A percentile compares a stretch with the other conserved stretches of the same genome.
Evolutionary conservation across 345 rosid genomes (phyloP).

Genomic region (Eucalyptus urophylla): DNA sequence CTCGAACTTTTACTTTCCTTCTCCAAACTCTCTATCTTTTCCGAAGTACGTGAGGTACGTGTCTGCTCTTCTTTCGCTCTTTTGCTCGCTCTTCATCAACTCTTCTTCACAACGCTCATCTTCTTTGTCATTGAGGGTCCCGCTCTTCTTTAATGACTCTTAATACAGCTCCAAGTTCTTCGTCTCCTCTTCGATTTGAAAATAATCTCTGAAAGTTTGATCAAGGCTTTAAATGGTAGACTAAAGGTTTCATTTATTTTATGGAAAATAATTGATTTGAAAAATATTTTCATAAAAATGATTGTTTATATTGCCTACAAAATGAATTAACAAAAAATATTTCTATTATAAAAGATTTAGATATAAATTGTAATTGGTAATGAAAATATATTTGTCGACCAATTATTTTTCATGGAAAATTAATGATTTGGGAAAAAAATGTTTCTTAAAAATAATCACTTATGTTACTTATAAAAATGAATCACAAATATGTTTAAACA

Average conservation of each 20-base stretch:
- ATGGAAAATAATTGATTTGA: too few species aligned
- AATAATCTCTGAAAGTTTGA: too few species aligned
- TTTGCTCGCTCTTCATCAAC: neutral
- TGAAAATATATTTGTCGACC: too few species aligned
- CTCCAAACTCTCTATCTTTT: accelerated
- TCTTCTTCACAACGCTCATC: neutral
- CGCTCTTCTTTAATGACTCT: neutral
- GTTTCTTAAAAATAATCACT: too few species aligned
- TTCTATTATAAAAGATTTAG: too few species aligned
- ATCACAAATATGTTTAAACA: too few species aligned
- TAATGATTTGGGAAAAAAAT: too few species aligned
- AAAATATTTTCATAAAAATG: too few species aligned
- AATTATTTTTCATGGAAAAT: too few species aligned
- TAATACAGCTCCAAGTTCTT: neutral
- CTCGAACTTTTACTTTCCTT: neutral
- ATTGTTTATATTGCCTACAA: accelerated
- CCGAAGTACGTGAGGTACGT: accelerated
- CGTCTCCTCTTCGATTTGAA: neutral
- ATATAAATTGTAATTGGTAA: too few species aligned
- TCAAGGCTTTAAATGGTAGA: accelerated
- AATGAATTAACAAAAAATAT: neutral
- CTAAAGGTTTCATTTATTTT: neutral
- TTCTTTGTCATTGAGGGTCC: neutral
- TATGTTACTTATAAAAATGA: too few species aligned
- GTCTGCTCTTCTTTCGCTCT: neutral